Evolutionary conservation across 2,329 filamentous ascomycete species (phyloP), one percentile per base, ranked within the genome.

Genomic region (Apiospora rasikravindrae): DNA sequence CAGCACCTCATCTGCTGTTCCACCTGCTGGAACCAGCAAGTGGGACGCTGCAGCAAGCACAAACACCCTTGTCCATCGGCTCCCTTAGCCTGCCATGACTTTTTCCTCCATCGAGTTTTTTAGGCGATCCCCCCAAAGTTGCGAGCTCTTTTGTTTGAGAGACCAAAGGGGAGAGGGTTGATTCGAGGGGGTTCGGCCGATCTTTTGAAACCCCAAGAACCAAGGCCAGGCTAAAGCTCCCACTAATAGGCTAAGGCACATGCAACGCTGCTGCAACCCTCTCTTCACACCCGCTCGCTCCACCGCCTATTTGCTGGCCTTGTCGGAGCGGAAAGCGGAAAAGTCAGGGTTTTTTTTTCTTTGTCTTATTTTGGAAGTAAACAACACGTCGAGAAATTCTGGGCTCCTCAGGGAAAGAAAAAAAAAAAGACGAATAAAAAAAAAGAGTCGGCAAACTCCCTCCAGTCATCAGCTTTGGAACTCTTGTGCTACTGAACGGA

Each of bases 241-340:
- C 8, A 37, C 33, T 7, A 37, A 22, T 4, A 26, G n/a, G 47
- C n/a, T 26, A 53, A 53, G 53, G 53, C 53, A 61, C 53, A 61
- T 61, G 29, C 53, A 33, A 61, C 53, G 53, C 53, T 37, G 53
- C 53, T 37, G 29, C 53, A 61, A 33, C 51, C 4, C 26, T 14
- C 29, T 22, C 29, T 37, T 22, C 16, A n/a, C 29, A 22, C 53
- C 53, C 53, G 29, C 53, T 22, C 29, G 53, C 57, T 40, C 57
- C 57, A 64, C 57, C 57, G 57, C 57, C 37, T 64, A 40, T 64
- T 64, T 37, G 53, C 53, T 61, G 51, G 51, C 51, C 33, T 61
- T 37, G 53, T 37, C 53, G 53, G 53, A 37, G 53, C 53, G 53
- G 16, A 37, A 61, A 33, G 33, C 53, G 53, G 53, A 26, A 42